Conservation (phyloP, 2,329 filamentous ascomycete genomes). For the Colletotrichum aenigma region DNA sequence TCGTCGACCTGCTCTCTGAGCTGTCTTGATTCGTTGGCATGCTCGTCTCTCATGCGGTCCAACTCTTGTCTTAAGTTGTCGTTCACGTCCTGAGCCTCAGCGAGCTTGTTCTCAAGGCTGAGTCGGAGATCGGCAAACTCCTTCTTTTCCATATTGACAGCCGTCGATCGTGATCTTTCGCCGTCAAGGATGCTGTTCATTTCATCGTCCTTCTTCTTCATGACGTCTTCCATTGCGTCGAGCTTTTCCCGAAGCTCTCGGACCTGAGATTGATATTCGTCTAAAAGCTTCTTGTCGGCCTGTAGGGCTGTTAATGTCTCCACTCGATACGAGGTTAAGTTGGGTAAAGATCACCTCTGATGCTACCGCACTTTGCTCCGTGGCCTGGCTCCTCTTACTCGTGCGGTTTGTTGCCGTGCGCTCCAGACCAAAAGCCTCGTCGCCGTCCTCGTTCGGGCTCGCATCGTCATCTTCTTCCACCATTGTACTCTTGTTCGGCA, state of each 20-base stretch:
- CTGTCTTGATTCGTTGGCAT: constrained; percentile 65
- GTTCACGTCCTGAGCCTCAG: constrained; percentile 77
- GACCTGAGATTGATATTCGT: constrained; percentile 82
- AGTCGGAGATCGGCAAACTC: constrained; percentile 71
- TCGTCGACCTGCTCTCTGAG: constrained; percentile 69
- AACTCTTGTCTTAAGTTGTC: constrained; percentile 81
- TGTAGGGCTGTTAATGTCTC: constrained; percentile 32
- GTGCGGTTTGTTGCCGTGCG: constrained; percentile 26
- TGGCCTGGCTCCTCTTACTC: constrained; percentile 29
- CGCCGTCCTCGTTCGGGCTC: constrained; percentile 60
- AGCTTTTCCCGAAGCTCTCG: constrained; percentile 76
- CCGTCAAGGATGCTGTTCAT: constrained; percentile 63
- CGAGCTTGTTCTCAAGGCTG: constrained; percentile 74
- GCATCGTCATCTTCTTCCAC: constrained; percentile 91
- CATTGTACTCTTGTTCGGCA: constrained; percentile 97
- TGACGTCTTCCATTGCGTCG: constrained; percentile 68
- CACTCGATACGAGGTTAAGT: constrained; percentile 11
- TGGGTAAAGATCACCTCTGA: constrained; percentile 40
- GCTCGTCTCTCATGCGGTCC: constrained; percentile 72
- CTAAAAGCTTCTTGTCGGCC: constrained; percentile 73
- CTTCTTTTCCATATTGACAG: constrained; percentile 66
- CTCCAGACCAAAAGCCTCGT: constrained; percentile 68
- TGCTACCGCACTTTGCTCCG: constrained; percentile 34
- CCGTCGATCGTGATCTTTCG: constrained; percentile 58
- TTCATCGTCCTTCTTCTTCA: constrained; percentile 76